Conservation (phyloP, 2,329 filamentous ascomycete genomes). For the Akanthomyces uredinophilus region DNA sequence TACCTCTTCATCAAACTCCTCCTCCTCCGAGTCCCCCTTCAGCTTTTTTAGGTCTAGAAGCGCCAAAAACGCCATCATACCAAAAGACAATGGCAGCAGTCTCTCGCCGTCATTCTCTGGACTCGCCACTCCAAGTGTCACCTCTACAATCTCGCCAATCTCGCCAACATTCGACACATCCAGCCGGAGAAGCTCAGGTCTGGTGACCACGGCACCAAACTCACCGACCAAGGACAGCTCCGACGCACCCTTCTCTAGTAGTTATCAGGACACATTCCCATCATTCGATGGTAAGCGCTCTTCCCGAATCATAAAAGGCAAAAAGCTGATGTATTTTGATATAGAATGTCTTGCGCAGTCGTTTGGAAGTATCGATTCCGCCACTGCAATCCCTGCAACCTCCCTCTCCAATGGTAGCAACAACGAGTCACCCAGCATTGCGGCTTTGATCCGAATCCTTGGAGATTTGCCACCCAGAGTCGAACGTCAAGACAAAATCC, state of each 20-base stretch:
- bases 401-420: neutral
- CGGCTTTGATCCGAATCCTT: slow-evolving; percentile 4
- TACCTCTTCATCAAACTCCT: slow-evolving; percentile 18
- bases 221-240: slow-evolving; percentile 10
- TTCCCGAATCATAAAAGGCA: neutral
- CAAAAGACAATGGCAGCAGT: slow-evolving; percentile 18
- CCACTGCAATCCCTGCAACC: neutral
- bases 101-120: slow-evolving; percentile 21
- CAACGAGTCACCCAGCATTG: neutral
- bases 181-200: slow-evolving; percentile 23
- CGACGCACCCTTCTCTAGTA: neutral
- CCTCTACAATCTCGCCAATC: slow-evolving; percentile 24
- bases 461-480: neutral
- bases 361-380: slow-evolving; percentile 8
- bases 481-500: neutral
- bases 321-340: neutral
- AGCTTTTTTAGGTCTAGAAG: slow-evolving; percentile 14
- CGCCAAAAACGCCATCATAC: slow-evolving; percentile 20
- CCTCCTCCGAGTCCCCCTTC: slow-evolving; percentile 17
- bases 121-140: slow-evolving; percentile 22
- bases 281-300: slow-evolving; percentile 5
- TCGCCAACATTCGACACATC: slow-evolving; percentile 22
- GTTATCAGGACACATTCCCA: slow-evolving; percentile 5
- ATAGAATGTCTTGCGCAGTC: slow-evolving; percentile 11
- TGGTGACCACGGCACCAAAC: slow-evolving; percentile 12